These are phyloP conservation scores for Colletotrichum horii DNA, from an alignment of 2,329 filamentous ascomycete species.

Conservation along the genomic window DNA sequence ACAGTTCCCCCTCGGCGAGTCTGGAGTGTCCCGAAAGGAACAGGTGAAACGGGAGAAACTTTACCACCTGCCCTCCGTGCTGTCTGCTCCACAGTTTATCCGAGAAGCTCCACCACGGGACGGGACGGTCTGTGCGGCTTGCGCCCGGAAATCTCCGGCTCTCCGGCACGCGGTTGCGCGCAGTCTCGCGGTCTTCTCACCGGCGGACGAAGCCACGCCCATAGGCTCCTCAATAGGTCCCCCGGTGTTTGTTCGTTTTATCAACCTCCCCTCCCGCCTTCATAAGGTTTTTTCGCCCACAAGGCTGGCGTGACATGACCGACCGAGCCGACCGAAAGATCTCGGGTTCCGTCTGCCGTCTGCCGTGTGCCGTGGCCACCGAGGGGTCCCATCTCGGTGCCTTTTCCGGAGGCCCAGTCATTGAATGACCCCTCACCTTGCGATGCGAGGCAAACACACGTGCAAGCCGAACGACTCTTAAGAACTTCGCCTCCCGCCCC, in stretches of 20 bases:
- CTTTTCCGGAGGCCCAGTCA: background rate
- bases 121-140: background rate
- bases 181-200: background rate
- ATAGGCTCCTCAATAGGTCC: background rate
- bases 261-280: background rate
- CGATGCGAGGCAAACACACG: background rate
- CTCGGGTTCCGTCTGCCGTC: background rate
- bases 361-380: background rate
- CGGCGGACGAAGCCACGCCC: background rate
- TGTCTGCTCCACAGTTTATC: background rate
- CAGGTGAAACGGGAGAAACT: conserved; percentile 14
- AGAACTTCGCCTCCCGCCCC: background rate
- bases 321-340: background rate
- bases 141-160: background rate
- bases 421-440: background rate
- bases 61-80: background rate
- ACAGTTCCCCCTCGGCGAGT: background rate
- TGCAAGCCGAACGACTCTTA: background rate
- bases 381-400: background rate
- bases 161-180: background rate
- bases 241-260: background rate
- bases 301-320: background rate
- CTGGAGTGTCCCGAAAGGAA: background rate
- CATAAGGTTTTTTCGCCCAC: background rate
- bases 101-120: background rate